Evolutionary conservation across 2,329 filamentous ascomycete genomes (phyloP), one percentile per base, ranked within the genome.

Genomic region (Ceratocystis smalleyi): DNA sequence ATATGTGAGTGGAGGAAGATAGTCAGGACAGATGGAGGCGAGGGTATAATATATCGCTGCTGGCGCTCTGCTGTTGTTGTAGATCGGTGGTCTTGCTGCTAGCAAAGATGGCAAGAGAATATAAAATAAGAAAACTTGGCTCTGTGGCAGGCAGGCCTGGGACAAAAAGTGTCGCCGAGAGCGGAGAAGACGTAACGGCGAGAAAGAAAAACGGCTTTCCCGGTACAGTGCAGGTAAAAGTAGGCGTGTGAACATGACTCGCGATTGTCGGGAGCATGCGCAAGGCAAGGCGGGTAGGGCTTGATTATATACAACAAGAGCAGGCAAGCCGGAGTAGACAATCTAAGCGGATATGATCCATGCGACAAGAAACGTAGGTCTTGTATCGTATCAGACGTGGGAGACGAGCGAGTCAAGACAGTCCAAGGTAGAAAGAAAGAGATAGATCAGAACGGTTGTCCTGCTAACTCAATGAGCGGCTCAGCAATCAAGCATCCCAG

Each of bases 401-500:
- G 10, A 40, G 35, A 40, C 35, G 12, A 40, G 35, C 10, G 35
- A 40, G 35, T 40, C 35, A 4, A 10, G 35, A 40, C 35, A 40
- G 35, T 40, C 17, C 43, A 59, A 59, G 30, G 19, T 27, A 19
- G 57, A 60, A 60, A 43, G 32, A 7, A 27, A 49, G 17, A 22
- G 15, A n/a, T 12, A 30, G 24, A 51, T n/a, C 12, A 12, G 12
- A 15, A 12, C 35, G 35, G 35, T 40, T 40, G 10, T 40, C 35
- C 35, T 12, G 35, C 35, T 12, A 40, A 40, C 35, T 40, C 12
- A 1, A 40, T 15, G 24, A 43, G 24, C 32, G 40, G 47, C 6
- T 24, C 8, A 17, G 12, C 30, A 12, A 32, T 61, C 59, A 65
- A 40, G 64, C 85, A 68, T 94, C 86, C 94, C 94, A 99, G 66